A percentile compares a stretch with the other conserved stretches of the same genome.
Conservation (phyloP, 2,329 filamentous ascomycete species). For the Epicoccum sorghinum region DNA sequence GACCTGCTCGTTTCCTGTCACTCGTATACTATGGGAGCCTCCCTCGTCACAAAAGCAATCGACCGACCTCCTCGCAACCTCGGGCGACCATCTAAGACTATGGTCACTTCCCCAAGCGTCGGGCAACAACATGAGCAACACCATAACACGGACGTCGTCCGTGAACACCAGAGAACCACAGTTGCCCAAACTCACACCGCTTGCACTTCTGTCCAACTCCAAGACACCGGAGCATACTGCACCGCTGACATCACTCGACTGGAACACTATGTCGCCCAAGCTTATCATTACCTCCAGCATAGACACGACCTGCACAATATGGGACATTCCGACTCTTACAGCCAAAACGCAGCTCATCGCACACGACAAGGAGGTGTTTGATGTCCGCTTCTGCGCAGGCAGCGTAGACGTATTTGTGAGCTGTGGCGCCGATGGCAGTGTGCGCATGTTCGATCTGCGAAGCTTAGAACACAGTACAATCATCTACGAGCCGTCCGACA, state of each 20-base stretch:
- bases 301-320: slow-evolving; percentile 98
- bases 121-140: slow-evolving; percentile 67
- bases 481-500: slow-evolving; percentile 95
- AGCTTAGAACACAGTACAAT: slow-evolving; percentile 98
- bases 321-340: slow-evolving; percentile 97
- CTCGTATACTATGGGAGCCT: slow-evolving; percentile 92
- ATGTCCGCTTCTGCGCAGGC: slow-evolving; percentile 96
- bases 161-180: slow-evolving; percentile 64
- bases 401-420: slow-evolving; percentile 99
- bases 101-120: slow-evolving; percentile 79
- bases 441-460: slow-evolving; percentile 97
- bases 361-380: slow-evolving; percentile 98
- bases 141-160: slow-evolving; percentile 69
- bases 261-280: slow-evolving; percentile 96
- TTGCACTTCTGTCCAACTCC: slow-evolving; percentile 93
- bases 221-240: slow-evolving; percentile 98
- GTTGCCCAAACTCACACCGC: slow-evolving; percentile 83
- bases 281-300: slow-evolving; percentile 99
- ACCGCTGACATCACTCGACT: slow-evolving; percentile 93
- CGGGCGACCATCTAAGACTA: slow-evolving; percentile 88
- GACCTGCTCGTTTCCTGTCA: slow-evolving; percentile 97
- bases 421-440: slow-evolving; percentile 95
- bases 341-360: slow-evolving; percentile 98
- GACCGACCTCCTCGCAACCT: slow-evolving; percentile 92
- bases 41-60: slow-evolving; percentile 94